These are phyloP conservation scores for Artemisia tridentata DNA, from an alignment of 129 eudicot species.

Conservation along the genomic window DNA sequence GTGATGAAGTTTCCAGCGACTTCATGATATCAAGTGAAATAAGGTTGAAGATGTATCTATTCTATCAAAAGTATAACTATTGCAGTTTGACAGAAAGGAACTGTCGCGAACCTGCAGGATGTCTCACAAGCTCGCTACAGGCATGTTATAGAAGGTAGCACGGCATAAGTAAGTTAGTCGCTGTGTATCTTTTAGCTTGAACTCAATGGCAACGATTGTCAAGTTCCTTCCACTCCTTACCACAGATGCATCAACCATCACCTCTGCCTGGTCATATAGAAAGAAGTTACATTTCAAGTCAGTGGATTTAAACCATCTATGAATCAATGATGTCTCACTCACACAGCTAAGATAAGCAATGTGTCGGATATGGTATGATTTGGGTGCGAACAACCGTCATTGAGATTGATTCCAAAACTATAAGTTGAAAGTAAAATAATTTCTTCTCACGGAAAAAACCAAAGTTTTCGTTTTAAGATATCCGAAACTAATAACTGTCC, in stretches of 20 bases:
- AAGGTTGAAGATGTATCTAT: background rate
- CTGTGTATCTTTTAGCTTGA: constrained; percentile 56
- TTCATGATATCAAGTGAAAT: background rate
- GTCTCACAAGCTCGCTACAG: constrained; percentile 58
- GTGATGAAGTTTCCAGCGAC: background rate
- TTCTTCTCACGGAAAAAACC: background rate
- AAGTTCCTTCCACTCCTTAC: constrained; percentile 82
- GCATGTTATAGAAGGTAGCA: constrained; percentile 79
- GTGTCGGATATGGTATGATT: too few species aligned
- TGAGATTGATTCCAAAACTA: too few species aligned
- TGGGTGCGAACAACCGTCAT: too few species aligned
- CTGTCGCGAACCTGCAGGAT: background rate
- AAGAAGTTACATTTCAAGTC: background rate
- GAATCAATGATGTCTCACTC: constrained; percentile 3
- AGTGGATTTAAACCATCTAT: background rate
- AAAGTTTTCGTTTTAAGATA: background rate
- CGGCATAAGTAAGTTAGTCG: constrained; percentile 52
- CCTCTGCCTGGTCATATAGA: constrained; percentile 46
- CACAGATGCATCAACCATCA: constrained; percentile 64
- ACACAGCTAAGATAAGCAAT: background rate
- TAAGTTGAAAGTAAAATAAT: too few species aligned
- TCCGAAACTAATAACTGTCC: background rate
- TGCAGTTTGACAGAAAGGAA: constrained; percentile 4
- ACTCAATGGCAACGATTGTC: constrained; percentile 62
- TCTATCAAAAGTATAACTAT: background rate